Evolutionary conservation across 805 yeast species (phyloP), one percentile per base, ranked within the genome.

Genomic region (Schwanniomyces polymorphus): DNA sequence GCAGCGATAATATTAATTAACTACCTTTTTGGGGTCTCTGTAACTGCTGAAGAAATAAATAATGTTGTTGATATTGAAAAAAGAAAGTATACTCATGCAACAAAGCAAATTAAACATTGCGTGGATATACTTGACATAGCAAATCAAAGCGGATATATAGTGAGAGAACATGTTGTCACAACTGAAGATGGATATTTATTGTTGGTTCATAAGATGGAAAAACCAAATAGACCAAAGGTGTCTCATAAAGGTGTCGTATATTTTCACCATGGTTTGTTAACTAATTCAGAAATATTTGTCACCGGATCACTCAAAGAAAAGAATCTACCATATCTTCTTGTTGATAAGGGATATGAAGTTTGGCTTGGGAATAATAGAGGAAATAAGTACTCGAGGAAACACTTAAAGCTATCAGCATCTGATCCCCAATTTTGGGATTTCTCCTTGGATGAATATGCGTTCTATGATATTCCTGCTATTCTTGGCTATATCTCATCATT

Each of bases 211-310:
- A 64, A 64, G 52, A 48, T 65, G 14, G 68, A 58, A 47, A 39
- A 50, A 43, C 11, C 28, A 21, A 28, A 7, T 9, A 4, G 7
- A 3, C 18, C 3, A 12, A 9, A 6, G 25, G n/a, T 10, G 11
- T 7, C 31, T 6, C 8, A 38, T 4, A 38, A 38, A 12, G 51
- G 51, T 34, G 50, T 65, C 7, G 68, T 55, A n/a, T 65, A 64
- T 50, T 64, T 65, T 45, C 70, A 65, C 45, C 70, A 65, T 46
- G 70, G 70, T 1, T 50, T 65, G 17, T 46, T 63, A 35, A 65
- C 70, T 12, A 60, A 61, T 50, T 63, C 68, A 2, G 70, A 65
- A 44, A 74, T 88, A 12, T 65, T 63, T 43, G 53, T 65, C 7
- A 45, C 62, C 31, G 70, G 70, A 0, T 42, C 55, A 1, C 43